Evolutionary conservation across 306 rosid genomes (phyloP).

Genomic region (Vachellia collinsii): DNA sequence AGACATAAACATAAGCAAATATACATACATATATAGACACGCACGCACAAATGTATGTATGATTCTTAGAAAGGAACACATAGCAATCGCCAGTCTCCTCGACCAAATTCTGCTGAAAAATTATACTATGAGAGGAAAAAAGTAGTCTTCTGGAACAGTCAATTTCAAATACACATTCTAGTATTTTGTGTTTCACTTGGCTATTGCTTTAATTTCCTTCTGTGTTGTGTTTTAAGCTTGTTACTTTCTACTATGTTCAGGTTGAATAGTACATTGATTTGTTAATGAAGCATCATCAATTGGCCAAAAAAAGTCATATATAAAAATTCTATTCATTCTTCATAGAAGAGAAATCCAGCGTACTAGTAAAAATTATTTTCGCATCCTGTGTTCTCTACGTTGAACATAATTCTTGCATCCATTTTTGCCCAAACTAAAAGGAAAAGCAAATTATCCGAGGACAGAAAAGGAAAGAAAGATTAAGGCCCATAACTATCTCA

Average conservation of each 20-base stretch:
- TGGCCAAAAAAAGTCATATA: neutral
- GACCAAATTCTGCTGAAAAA: slow-evolving; percentile 15
- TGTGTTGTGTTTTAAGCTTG: neutral
- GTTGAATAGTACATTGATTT: neutral
- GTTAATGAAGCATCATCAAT: neutral
- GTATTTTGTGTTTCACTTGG: neutral
- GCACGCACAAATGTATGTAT: neutral
- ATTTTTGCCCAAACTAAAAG: neutral
- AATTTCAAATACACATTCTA: neutral
- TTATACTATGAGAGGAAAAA: neutral
- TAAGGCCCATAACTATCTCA: neutral
- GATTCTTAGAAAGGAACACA: slow-evolving; percentile 13
- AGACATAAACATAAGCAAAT: neutral
- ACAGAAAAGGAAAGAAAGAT: neutral
- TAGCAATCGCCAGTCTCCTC: neutral
- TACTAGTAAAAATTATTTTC: neutral
- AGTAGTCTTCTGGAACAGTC: neutral
- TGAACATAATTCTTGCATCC: neutral
- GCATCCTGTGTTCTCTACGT: neutral
- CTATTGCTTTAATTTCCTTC: neutral
- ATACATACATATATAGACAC: neutral
- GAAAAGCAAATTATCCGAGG: neutral
- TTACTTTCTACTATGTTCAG: neutral
- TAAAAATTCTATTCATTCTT: neutral
- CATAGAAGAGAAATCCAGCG: neutral